Conservation (phyloP, 129 eudicot genomes). For the Chrysanthemum seticuspe region DNA sequence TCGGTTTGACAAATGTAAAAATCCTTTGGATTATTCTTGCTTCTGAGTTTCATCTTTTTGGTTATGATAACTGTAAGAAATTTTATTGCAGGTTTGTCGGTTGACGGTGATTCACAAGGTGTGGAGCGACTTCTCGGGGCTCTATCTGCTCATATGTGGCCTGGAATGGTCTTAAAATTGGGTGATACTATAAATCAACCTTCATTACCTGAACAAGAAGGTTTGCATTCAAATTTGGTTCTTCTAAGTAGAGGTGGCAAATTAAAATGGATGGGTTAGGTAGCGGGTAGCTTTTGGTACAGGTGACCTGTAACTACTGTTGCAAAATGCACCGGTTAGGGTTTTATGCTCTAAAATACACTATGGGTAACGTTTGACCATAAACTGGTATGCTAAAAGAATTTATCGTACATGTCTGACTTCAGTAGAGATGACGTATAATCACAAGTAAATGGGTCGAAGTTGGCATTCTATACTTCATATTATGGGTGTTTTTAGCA, state of each 20-base stretch:
- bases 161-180: constrained; percentile 87
- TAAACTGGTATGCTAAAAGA: too few species aligned
- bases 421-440: too few species aligned
- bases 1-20: constrained; percentile 82
- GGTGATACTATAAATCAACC: constrained; percentile 70
- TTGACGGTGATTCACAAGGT: constrained; percentile 95
- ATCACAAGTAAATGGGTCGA: too few species aligned
- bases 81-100: constrained; percentile 66
- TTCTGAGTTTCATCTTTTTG: not conserved
- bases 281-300: too few species aligned
- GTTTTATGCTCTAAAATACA: too few species aligned
- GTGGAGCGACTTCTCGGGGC: constrained; percentile 79
- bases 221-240: constrained; percentile 27
- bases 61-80: not conserved
- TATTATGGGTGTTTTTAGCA: too few species aligned
- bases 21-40: not conserved
- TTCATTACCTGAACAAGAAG: constrained; percentile 72
- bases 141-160: constrained; percentile 98
- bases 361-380: too few species aligned
- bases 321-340: not conserved
- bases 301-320: not conserved
- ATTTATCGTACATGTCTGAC: too few species aligned
- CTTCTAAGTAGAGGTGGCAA: not conserved
- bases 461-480: too few species aligned
- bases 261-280: not conserved